phyloP scores from a whole-genome alignment of 495 filamentous ascomycete species.

The Wilcoxina mikolae region DNA sequence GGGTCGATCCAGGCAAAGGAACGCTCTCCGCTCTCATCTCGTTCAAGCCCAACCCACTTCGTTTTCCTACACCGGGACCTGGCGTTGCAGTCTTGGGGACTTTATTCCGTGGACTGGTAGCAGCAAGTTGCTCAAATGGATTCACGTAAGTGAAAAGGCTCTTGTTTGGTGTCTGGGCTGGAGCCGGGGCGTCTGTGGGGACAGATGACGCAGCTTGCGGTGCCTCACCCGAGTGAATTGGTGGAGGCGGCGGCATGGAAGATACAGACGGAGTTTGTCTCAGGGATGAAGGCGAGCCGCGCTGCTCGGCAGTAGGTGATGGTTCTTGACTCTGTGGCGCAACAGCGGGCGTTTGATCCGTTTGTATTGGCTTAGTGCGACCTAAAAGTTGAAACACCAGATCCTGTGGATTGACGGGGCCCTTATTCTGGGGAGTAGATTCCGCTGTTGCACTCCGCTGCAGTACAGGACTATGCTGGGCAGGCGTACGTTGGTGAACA shows the following conservation, averaged over 20 bases:
- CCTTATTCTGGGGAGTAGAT: conserved; percentile 11
- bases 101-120: conserved; percentile 48
- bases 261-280: background rate
- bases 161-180: conserved; percentile 19
- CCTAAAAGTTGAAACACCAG: conserved; percentile 51
- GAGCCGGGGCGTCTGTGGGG: background rate
- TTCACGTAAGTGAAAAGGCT: conserved; percentile 61
- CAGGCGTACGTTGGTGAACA: background rate
- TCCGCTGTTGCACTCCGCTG: conserved; percentile 21
- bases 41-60: conserved; percentile 17
- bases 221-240: background rate
- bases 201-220: background rate
- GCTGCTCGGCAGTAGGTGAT: background rate
- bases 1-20: conserved; percentile 19
- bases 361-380: conserved; percentile 37
- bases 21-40: conserved; percentile 24
- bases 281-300: background rate
- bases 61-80: conserved; percentile 16
- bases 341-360: conserved; percentile 12
- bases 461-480: background rate
- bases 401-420: conserved; percentile 45
- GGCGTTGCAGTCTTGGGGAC: conserved; percentile 30
- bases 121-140: conserved; percentile 61
- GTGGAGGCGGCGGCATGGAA: conserved; percentile 3
- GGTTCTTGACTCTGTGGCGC: background rate